Evolutionary conservation across 257 asterid species (phyloP), one percentile per base, ranked within the genome.

Genomic region (Perilla frutescens): DNA sequence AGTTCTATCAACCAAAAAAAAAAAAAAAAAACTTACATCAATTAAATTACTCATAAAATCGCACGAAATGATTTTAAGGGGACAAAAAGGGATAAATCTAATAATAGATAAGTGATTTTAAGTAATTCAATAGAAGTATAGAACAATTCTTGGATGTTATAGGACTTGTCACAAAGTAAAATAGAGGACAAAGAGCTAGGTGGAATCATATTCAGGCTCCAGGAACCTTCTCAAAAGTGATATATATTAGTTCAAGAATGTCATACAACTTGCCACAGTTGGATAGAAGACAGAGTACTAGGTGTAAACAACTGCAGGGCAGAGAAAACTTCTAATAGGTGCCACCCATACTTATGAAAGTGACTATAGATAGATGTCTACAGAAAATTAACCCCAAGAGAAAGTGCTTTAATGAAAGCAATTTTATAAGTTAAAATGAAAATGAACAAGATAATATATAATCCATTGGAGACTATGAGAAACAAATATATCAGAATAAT

Each of bases 371-470:
- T 20, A 36, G 26, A 20, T 20, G 26, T 20, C 26, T 20, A 20
- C 26, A 20, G 26, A 20, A 20, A 20, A 20, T 20, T 20, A 20
- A 20, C 26, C 26, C 26, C 26, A 20, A 20, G 0, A 20, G 26
- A 20, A 20, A 20, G 26, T 20, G 26, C 26, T 54, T 36, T n/a
- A 7, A 20, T n/a, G 36, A 15, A 40, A 39, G 3, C 32, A 39
- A 61, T 61, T 34, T n/a, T 11, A 62, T 8, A 12, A 43, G 70
- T 8, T 26, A 26, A 64, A 44, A 64, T 70, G 75, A 49, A 26
- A 26, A 4, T 53, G 56, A 9, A 50, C 5, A n/a, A 34, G 44
- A 68, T 53, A 13, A 41, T 29, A 43, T 3, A 5, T 5, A 55
- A 26, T 11, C 43, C 37, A 20, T 12, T 1, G 60, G 53, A 4